Percentiles rank a stretch among this genome's conserved stretches.
These are phyloP conservation scores for Solanum peruvianum DNA, from an alignment of 257 asterid species.

Conservation along the genomic window DNA sequence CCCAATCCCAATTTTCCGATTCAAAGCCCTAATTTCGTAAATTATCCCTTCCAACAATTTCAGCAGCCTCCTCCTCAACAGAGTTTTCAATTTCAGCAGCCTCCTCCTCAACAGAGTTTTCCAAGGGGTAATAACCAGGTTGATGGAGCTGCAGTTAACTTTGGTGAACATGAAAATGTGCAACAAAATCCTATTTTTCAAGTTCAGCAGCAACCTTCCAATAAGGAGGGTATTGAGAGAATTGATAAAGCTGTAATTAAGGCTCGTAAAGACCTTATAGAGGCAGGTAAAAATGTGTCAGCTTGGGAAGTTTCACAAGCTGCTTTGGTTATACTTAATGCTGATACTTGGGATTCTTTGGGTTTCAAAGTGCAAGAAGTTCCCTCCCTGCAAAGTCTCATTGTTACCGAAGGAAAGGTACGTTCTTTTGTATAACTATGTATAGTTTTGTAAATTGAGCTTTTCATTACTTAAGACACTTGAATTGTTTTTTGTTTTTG, in stretches of 20 bases:
- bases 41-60: neutral
- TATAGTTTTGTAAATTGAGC: neutral
- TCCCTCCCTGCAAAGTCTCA: slow-evolving; percentile 52
- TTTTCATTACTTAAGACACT: neutral
- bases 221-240: slow-evolving; percentile 25
- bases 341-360: slow-evolving; percentile 76
- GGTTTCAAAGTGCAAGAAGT: slow-evolving; percentile 74
- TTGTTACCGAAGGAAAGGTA: slow-evolving; percentile 72
- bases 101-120: neutral
- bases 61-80: neutral
- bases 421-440: neutral
- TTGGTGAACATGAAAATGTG: neutral
- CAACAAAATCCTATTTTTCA: neutral
- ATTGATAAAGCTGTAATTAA: slow-evolving; percentile 46
- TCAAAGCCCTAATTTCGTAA: neutral
- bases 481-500: neutral
- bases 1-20: neutral
- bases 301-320: slow-evolving; percentile 83
- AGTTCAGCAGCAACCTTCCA: neutral
- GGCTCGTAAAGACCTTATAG: slow-evolving; percentile 38
- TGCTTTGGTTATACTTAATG: slow-evolving; percentile 43
- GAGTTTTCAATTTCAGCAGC: neutral
- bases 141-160: slow-evolving; percentile 40
- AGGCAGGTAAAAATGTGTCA: slow-evolving; percentile 39
- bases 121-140: neutral